phyloP scores from a whole-genome alignment of 768 basidiomycete species.

The Fistulinella prunicolor region DNA sequence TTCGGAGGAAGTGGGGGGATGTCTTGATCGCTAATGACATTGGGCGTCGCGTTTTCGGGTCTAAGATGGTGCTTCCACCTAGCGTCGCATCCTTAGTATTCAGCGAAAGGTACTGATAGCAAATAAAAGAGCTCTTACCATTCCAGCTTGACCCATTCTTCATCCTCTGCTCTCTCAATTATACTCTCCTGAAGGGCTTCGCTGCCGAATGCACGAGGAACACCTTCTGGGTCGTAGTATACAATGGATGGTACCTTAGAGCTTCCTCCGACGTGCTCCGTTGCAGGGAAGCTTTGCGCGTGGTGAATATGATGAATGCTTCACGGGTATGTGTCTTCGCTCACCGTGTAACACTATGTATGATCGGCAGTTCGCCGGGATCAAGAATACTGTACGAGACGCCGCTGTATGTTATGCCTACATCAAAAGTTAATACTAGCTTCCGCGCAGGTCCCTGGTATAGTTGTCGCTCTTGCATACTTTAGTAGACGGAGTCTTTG shows the following conservation, averaged over 20 bases:
- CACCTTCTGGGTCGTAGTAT: slow-evolving; percentile 43
- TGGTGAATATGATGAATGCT: background rate
- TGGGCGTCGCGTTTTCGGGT: slow-evolving; percentile 22
- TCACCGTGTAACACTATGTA: slow-evolving; percentile 25
- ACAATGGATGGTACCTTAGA: slow-evolving; percentile 51
- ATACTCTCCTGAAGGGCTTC: slow-evolving; percentile 41
- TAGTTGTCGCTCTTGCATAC: slow-evolving; percentile 33
- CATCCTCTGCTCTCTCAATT: slow-evolving; percentile 40
- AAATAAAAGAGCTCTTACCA: slow-evolving; percentile 22
- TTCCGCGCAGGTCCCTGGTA: slow-evolving; percentile 41
- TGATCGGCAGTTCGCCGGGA: slow-evolving; percentile 27
- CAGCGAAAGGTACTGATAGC: too few species aligned
- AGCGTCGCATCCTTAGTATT: background rate
- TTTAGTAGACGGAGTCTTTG: background rate
- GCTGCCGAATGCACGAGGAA: slow-evolving; percentile 41
- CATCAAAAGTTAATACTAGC: slow-evolving; percentile 49
- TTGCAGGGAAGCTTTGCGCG: slow-evolving; percentile 43
- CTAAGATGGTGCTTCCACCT: slow-evolving; percentile 39
- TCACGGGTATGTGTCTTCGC: background rate
- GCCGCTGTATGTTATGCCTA: slow-evolving; percentile 52
- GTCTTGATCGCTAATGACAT: slow-evolving; percentile 30
- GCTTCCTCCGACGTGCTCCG: slow-evolving; percentile 44
- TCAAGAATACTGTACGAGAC: slow-evolving; percentile 41
- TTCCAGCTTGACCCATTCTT: slow-evolving; percentile 30
- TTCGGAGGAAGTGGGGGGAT: slow-evolving; percentile 43